Conservation (phyloP, 1,139 yeast species). For the Kurtzmaniella natalensis region DNA sequence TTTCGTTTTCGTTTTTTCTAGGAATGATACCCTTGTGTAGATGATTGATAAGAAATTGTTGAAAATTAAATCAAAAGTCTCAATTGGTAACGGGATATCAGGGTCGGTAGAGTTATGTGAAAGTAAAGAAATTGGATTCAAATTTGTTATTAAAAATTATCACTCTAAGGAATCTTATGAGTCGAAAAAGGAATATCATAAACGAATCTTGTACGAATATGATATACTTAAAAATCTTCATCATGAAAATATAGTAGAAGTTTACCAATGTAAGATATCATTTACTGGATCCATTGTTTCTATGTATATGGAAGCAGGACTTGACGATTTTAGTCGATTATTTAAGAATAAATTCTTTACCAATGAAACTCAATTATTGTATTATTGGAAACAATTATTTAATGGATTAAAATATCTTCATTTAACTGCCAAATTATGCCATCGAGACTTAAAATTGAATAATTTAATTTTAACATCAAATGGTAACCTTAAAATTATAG, state of each 20-base stretch:
- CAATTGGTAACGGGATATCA: conserved; percentile 36
- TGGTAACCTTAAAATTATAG: conserved; percentile 33
- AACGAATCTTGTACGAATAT: conserved; percentile 36
- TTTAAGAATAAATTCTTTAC: conserved; percentile 10
- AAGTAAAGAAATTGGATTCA: conserved; percentile 9
- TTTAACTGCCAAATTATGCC: conserved; percentile 22
- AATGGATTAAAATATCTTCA: conserved; percentile 33
- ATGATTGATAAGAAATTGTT: too few relatives aligned
- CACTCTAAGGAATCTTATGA: conserved; percentile 33
- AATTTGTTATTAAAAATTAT: conserved; percentile 41
- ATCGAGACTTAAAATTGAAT: conserved; percentile 41
- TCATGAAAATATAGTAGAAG: conserved; percentile 34
- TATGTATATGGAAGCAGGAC: conserved; percentile 33
- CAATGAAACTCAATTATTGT: conserved; percentile 16
- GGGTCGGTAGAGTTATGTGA: conserved; percentile 36
- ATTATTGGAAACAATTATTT: conserved; percentile 34
- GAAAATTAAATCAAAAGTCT: background rate
- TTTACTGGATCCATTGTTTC: conserved; percentile 17
- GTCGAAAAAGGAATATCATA: conserved; percentile 28
- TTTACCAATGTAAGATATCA: conserved; percentile 20
- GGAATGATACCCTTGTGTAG: too few relatives aligned
- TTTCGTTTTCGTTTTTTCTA: too few relatives aligned
- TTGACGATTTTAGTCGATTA: conserved; percentile 17
- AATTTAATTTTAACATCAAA: conserved; percentile 28
- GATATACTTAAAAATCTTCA: conserved; percentile 20